Evolutionary conservation across 2,329 filamentous ascomycete genomes (phyloP).

Genomic region (Colletotrichum noveboracense): DNA sequence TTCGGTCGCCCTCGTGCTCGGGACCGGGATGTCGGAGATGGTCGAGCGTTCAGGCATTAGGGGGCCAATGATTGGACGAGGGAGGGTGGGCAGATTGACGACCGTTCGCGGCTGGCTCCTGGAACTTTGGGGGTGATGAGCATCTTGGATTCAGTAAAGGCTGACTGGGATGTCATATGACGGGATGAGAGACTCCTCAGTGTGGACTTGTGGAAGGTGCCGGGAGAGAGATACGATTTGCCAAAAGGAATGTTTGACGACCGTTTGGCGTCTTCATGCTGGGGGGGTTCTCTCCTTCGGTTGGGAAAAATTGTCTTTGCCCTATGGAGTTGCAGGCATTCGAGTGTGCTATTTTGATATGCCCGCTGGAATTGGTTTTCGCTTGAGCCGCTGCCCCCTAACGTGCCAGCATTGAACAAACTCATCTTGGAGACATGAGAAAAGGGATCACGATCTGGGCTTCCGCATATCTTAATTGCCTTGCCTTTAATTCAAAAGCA

Average conservation of each 20-base stretch:
- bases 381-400: not conserved
- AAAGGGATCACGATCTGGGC: not conserved
- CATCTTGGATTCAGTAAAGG: not conserved
- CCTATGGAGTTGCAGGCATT: not conserved
- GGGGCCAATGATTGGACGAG: not conserved
- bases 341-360: not conserved
- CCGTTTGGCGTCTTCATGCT: not conserved
- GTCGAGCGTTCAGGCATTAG: not conserved
- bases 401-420: not conserved
- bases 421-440: not conserved
- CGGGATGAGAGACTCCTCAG: not conserved
- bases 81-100: not conserved
- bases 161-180: not conserved
- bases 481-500: not conserved
- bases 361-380: accelerated
- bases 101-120: not conserved
- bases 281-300: not conserved
- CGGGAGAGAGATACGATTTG: not conserved
- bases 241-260: not conserved
- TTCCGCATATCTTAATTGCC: not conserved
- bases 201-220: not conserved
- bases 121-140: not conserved
- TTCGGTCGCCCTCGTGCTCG: not conserved
- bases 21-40: not conserved
- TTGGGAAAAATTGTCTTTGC: not conserved